Conservation (phyloP, 106 monocot species). For the Dactylorhiza incarnata region DNA sequence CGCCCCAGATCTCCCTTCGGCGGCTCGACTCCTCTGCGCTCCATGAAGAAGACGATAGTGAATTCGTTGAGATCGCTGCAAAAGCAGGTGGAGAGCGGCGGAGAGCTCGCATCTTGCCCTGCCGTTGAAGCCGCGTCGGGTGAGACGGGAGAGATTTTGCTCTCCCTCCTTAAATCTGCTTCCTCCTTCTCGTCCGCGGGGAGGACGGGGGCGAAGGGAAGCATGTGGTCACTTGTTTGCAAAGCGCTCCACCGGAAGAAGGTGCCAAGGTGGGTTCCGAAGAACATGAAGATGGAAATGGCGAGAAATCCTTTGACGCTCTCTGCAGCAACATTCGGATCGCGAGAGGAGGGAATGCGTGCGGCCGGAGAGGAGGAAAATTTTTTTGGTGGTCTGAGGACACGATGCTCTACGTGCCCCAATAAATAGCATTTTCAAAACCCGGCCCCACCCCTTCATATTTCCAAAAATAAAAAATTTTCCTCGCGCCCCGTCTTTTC, state of each 20-base stretch:
- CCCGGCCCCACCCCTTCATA: too few species aligned
- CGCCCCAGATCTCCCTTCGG: conserved; percentile 11
- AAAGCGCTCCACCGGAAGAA: conserved; percentile 1
- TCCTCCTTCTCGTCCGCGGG: not conserved
- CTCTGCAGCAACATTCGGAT: not conserved
- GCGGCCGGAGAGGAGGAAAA: too few species aligned
- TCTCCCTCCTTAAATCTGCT: not conserved
- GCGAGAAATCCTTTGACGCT: not conserved
- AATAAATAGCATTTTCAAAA: too few species aligned
- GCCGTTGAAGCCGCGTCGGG: not conserved
- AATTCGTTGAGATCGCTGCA: conserved; percentile 7
- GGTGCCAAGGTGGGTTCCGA: not conserved
- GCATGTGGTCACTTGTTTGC: not conserved
- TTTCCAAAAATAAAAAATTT: too few species aligned
- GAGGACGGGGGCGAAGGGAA: not conserved
- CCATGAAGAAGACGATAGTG: conserved; percentile 10
- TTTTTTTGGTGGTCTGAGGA: too few species aligned
- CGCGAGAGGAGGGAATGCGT: too few species aligned
- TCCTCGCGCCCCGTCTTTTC: too few species aligned
- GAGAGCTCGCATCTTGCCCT: not conserved
- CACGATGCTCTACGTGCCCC: too few species aligned
- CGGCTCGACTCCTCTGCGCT: not conserved
- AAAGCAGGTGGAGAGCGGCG: conserved; percentile 12
- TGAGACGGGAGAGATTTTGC: conserved; percentile 7
- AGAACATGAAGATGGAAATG: not conserved